Evolutionary conservation across 805 yeast genomes (phyloP).

Genomic region (Yamadazyma sp.): DNA sequence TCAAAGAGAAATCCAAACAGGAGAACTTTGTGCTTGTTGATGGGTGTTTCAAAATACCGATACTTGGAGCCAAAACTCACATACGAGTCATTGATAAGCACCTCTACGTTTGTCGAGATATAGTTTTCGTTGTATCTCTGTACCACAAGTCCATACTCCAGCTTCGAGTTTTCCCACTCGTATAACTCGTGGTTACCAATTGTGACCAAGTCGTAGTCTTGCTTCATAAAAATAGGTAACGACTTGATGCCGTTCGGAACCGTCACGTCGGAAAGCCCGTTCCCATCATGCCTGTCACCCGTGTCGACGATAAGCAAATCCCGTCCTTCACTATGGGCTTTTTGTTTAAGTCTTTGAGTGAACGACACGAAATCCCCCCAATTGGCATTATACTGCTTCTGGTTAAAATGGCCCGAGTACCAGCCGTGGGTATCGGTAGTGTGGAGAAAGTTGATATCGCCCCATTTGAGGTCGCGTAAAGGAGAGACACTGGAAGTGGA

Average conservation of each 20-base stretch:
- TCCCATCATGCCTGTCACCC: conserved; percentile 95
- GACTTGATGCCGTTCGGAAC: conserved; percentile 66
- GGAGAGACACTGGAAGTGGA: neutral
- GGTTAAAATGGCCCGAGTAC: conserved; percentile 87
- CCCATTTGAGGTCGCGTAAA: conserved; percentile 57
- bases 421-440: conserved; percentile 98
- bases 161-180: conserved; percentile 56
- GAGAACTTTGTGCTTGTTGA: conserved; percentile 51
- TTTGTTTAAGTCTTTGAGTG: conserved; percentile 45
- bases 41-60: conserved; percentile 63
- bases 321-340: conserved; percentile 45
- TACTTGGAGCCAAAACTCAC: conserved; percentile 69
- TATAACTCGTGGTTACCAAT: conserved; percentile 93
- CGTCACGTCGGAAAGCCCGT: conserved; percentile 83
- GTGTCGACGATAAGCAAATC: conserved; percentile 81
- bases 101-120: conserved; percentile 72
- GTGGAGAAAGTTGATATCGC: conserved; percentile 80
- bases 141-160: conserved; percentile 64
- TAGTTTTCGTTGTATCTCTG: conserved; percentile 62
- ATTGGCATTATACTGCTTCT: conserved; percentile 73
- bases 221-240: conserved; percentile 58
- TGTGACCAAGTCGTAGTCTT: conserved; percentile 75
- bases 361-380: conserved; percentile 92
- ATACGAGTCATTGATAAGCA: conserved; percentile 41
- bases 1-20: conserved; percentile 80